phyloP scores from a whole-genome alignment of 2,329 filamentous ascomycete species.

The Botryotinia calthae region DNA sequence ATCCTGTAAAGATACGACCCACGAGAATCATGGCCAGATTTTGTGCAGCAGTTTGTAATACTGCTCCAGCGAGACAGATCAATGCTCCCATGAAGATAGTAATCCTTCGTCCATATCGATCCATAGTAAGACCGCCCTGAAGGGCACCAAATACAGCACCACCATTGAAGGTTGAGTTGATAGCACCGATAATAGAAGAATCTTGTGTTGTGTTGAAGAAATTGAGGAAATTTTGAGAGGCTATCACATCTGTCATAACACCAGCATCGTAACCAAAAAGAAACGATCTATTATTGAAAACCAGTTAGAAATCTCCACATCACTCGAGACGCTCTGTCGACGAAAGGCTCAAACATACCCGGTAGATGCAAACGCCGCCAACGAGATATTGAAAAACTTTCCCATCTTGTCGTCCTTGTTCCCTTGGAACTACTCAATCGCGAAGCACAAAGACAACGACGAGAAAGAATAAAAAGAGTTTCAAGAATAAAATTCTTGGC shows the following conservation, averaged over 20 bases:
- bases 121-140: constrained; percentile 50
- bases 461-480: background rate
- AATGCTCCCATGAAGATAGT: constrained; percentile 58
- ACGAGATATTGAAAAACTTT: constrained; percentile 43
- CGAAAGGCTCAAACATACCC: constrained; percentile 29
- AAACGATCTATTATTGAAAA: constrained; percentile 38
- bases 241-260: constrained; percentile 39
- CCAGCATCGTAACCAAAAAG: constrained; percentile 41
- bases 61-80: constrained; percentile 59
- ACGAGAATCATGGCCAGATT: constrained; percentile 55
- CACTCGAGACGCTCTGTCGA: background rate
- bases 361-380: constrained; percentile 45
- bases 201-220: constrained; percentile 40
- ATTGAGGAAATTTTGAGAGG: constrained; percentile 31
- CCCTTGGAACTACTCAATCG: too few relatives aligned
- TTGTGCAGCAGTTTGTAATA: constrained; percentile 57
- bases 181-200: constrained; percentile 46
- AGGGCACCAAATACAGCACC: constrained; percentile 49
- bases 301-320: constrained; percentile 12
- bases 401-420: constrained; percentile 38
- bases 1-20: constrained; percentile 56
- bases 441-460: background rate
- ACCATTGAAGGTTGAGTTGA: constrained; percentile 64
- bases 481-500: constrained; percentile 8
- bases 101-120: constrained; percentile 54